Evolutionary conservation across 352 stramenopile species (phyloP), one percentile per base, ranked within the genome.

Genomic region (Aphanomyces astaci): DNA sequence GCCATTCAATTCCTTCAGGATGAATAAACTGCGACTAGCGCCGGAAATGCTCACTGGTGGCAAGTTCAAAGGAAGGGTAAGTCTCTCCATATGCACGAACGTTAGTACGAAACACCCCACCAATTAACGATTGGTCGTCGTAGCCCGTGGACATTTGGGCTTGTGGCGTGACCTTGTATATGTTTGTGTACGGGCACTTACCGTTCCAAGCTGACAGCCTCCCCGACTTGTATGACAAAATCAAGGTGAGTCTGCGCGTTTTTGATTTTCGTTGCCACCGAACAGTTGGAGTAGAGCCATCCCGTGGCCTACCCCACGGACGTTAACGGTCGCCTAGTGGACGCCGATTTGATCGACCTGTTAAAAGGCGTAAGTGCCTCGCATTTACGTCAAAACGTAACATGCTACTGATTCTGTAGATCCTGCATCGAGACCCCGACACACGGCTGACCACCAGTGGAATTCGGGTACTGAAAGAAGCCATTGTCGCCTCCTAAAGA

Each of bases 121-220:
- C 56, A 17, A 32, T 7, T 36, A 19, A 32, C 13, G n/a, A 15
- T 19, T 17, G 24, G 33, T n/a, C 13, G 25, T 19, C n/a, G 5
- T 53, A 86, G 55, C 84, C 85, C 0, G 72, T 91, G 17, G 96
- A 99, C 74, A 87, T 98, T 17, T 99, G 96, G 96, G 94, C 95
- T 15, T 96, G 91, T 22, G 96, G 96, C 3, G 75, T 99, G 32
- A 98, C 94, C 69, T 73, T 98, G 2, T 98, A 97, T 73, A 98
- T 98, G 78, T 98, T 99, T 73, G 82, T 96, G 9, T 98, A 97
- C 57, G 93, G 94, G 17, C 82, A 82, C 36, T 79, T 97, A 3
- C 96, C 96, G 2, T 99, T 98, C 72, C 86, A 91, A 66, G 92
- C 89, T 30, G 80, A 94, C 52, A 84, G 79, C 13, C 90, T 96